Percentiles rank a stretch among this genome's conserved stretches.
phyloP scores from a whole-genome alignment of 805 yeast genomes.

The Metschnikowia baotianmanensis region DNA sequence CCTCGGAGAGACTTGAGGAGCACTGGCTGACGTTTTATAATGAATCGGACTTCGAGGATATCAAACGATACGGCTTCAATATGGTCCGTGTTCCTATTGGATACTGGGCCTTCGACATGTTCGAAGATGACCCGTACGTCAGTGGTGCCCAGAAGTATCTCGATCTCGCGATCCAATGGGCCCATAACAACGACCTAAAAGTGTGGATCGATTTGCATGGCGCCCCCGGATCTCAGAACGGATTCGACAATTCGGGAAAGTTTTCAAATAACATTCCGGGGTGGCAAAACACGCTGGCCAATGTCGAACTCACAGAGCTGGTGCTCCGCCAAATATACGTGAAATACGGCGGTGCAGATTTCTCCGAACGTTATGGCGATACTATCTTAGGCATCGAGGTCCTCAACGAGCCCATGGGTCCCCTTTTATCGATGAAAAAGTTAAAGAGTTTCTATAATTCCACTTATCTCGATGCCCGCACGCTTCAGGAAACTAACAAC shows the following conservation, averaged over 20 bases:
- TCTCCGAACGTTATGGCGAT: conserved; percentile 11
- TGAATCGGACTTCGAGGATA: conserved; percentile 55
- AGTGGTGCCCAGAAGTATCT: conserved; percentile 64
- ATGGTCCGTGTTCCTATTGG: conserved; percentile 78
- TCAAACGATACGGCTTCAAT: conserved; percentile 55
- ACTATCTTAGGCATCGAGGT: conserved; percentile 18
- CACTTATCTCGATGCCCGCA: conserved; percentile 33
- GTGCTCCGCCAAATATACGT: conserved; percentile 16
- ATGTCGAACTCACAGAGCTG: conserved; percentile 20
- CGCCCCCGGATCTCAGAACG: conserved; percentile 82
- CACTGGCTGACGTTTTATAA: conserved; percentile 63
- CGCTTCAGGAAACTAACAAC: conserved; percentile 31
- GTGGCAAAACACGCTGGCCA: conserved; percentile 14
- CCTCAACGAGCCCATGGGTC: conserved; percentile 19
- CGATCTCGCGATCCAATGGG: conserved; percentile 68
- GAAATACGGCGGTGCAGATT: conserved; percentile 14
- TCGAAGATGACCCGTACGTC: conserved; percentile 58
- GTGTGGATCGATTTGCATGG: conserved; percentile 81
- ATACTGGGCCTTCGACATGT: conserved; percentile 68
- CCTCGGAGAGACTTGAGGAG: conserved; percentile 37
- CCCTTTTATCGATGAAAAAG: conserved; percentile 10
- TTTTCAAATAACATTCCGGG: conserved; percentile 11
- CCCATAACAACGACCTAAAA: conserved; percentile 53
- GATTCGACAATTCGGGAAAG: conserved; percentile 76
- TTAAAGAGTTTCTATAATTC: conserved; percentile 31